These are phyloP conservation scores for Plectosphaerella sp. DNA, from an alignment of 2,329 filamentous ascomycete species.

Conservation along the genomic window DNA sequence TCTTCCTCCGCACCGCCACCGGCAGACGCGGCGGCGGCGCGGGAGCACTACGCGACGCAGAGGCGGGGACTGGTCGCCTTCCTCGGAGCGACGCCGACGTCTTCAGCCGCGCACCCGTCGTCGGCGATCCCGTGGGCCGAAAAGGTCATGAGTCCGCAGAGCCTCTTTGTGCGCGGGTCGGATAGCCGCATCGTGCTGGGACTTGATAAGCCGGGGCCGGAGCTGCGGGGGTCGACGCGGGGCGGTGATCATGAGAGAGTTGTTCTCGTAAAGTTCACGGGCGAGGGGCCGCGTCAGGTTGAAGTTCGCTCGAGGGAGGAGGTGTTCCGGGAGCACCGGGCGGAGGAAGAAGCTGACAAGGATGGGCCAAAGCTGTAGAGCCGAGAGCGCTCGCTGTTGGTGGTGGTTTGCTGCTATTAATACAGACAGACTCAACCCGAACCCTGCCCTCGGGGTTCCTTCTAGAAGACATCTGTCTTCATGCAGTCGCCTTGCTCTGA, in stretches of 20 bases:
- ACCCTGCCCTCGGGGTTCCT: too few species aligned
- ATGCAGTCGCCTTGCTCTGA: too few species aligned
- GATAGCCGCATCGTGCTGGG: conserved; percentile 48
- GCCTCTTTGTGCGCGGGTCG: conserved; percentile 35
- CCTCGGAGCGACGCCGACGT: conserved; percentile 38
- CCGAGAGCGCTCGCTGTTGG: not conserved
- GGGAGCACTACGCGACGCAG: conserved; percentile 36
- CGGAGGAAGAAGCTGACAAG: not conserved
- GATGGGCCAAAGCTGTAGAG: not conserved
- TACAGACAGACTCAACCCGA: too few species aligned
- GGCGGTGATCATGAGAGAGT: conserved; percentile 57
- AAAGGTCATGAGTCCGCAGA: conserved; percentile 56
- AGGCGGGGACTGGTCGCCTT: conserved; percentile 50
- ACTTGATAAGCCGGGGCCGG: conserved; percentile 53
- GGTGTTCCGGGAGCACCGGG: conserved; percentile 40
- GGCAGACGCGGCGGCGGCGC: conserved; percentile 14
- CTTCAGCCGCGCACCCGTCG: conserved; percentile 32
- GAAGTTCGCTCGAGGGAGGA: conserved; percentile 48
- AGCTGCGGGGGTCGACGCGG: conserved; percentile 41
- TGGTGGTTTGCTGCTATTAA: too few species aligned
- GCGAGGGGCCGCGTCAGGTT: conserved; percentile 45
- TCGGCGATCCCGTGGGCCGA: conserved; percentile 50
- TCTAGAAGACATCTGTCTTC: too few species aligned
- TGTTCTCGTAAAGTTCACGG: conserved; percentile 49
- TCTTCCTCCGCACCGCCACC: conserved; percentile 24